Percentiles rank a stretch among this genome's conserved stretches.
Evolutionary conservation across 2,329 filamentous ascomycete genomes (phyloP).

Genomic region (Penicillium sp.): DNA sequence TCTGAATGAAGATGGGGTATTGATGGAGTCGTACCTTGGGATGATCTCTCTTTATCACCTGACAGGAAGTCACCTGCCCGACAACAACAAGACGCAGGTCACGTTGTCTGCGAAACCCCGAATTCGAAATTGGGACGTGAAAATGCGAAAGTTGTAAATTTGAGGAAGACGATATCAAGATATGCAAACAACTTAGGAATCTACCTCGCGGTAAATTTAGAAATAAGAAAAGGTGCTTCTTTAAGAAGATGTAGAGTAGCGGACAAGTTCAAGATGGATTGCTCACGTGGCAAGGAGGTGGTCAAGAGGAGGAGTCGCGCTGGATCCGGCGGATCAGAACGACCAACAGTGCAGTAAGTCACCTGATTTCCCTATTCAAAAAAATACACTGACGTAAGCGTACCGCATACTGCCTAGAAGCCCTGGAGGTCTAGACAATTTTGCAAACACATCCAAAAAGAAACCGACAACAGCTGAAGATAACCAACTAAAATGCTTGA

Average conservation of each 20-base stretch:
- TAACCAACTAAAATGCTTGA: slow-evolving; percentile 11
- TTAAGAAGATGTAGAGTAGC: slow-evolving; percentile 30
- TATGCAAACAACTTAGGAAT: slow-evolving; percentile 22
- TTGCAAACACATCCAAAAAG: neutral
- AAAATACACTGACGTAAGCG: neutral
- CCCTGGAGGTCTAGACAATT: neutral
- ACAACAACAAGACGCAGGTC: slow-evolving; percentile 37
- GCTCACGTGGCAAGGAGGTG: slow-evolving; percentile 42
- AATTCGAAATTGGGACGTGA: slow-evolving; percentile 27
- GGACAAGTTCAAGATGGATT: slow-evolving; percentile 35
- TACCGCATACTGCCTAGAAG: neutral
- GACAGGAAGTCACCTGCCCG: slow-evolving; percentile 45
- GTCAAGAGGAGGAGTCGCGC: slow-evolving; percentile 21
- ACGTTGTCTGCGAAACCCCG: slow-evolving; percentile 28
- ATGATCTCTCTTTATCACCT: slow-evolving; percentile 44
- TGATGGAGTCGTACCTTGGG: slow-evolving; percentile 35
- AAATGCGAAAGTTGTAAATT: slow-evolving; percentile 18
- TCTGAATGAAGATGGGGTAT: slow-evolving; percentile 16
- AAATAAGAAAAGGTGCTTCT: slow-evolving; percentile 31
- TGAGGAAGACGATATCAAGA: neutral
- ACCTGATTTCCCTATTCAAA: slow-evolving; percentile 29
- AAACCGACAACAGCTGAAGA: slow-evolving; percentile 3
- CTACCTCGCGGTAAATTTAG: slow-evolving; percentile 24
- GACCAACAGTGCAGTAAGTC: slow-evolving; percentile 31
- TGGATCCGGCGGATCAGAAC: slow-evolving; percentile 15